Evolutionary conservation across 306 rosid species (phyloP).

Genomic region (Rosa persica): DNA sequence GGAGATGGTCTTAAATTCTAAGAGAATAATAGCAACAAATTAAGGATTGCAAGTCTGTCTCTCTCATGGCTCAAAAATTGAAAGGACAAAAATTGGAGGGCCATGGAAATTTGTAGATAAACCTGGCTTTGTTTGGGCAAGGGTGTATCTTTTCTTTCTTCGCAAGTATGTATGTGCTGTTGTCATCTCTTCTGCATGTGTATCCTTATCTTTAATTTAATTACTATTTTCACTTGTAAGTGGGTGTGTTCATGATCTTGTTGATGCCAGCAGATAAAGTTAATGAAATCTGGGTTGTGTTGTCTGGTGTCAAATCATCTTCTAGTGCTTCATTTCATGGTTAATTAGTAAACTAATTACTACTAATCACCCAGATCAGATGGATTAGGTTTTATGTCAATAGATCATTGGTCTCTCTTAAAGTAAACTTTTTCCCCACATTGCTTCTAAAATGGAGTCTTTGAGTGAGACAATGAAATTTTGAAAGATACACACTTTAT

Average conservation of each 20-base stretch:
- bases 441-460: not conserved
- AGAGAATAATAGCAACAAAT: slow-evolving; percentile 30
- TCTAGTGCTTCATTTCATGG: slow-evolving; percentile 5
- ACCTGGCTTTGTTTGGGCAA: slow-evolving; percentile 28
- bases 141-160: slow-evolving; percentile 32
- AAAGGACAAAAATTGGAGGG: slow-evolving; percentile 26
- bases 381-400: slow-evolving; percentile 6
- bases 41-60: slow-evolving; percentile 44
- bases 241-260: slow-evolving; percentile 26
- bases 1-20: slow-evolving; percentile 22
- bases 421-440: not conserved
- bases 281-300: slow-evolving; percentile 17
- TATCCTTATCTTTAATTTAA: slow-evolving; percentile 22
- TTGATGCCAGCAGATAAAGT: slow-evolving; percentile 17
- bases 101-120: slow-evolving; percentile 59
- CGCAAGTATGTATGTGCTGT: slow-evolving; percentile 33
- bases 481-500: not conserved
- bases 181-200: slow-evolving; percentile 21
- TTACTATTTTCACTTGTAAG: slow-evolving; percentile 21
- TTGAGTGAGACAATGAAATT: slow-evolving; percentile 16
- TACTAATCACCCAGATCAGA: not conserved
- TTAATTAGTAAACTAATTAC: not conserved
- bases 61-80: slow-evolving; percentile 8
- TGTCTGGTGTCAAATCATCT: slow-evolving; percentile 17
- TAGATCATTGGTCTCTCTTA: not conserved